A percentile compares a stretch with the other conserved stretches of the same genome.
These are phyloP conservation scores for Aspergillus sclerotiicarbonarius DNA, from an alignment of 495 filamentous ascomycete genomes.

Conservation along the genomic window DNA sequence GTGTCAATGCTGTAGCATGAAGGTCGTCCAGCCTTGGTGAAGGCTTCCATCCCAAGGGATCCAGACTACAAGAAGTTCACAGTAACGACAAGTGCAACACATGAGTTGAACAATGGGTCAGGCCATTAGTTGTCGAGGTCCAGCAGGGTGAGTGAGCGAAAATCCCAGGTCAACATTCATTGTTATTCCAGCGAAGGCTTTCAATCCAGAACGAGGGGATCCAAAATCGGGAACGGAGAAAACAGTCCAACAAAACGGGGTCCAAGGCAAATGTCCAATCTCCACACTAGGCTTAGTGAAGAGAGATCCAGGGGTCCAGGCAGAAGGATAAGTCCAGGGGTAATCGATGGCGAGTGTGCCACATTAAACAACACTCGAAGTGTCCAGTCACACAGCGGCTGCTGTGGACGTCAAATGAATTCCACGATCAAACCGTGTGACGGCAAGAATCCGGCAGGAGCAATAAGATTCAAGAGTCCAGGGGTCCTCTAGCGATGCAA, in stretches of 20 bases:
- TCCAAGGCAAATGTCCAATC: slow-evolving; percentile 26
- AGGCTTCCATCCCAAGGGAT: background rate
- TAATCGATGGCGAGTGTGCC: slow-evolving; percentile 37
- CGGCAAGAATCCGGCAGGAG: slow-evolving; percentile 17
- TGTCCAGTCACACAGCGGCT: slow-evolving; percentile 40
- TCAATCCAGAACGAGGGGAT: background rate
- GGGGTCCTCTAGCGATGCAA: slow-evolving; percentile 8
- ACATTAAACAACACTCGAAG: slow-evolving; percentile 48
- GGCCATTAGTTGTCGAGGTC: slow-evolving; percentile 7
- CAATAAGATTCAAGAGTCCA: slow-evolving; percentile 16
- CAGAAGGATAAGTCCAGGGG: slow-evolving; percentile 22
- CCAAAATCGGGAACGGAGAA: slow-evolving; percentile 10
- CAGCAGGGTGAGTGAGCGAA: background rate
- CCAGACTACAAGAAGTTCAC: background rate
- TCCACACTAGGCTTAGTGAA: slow-evolving; percentile 30
- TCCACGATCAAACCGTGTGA: slow-evolving; percentile 19
- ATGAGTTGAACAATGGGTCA: slow-evolving; percentile 11
- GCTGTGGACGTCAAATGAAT: slow-evolving; percentile 25
- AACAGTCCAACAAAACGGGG: slow-evolving; percentile 12
- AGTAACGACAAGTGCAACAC: slow-evolving; percentile 12
- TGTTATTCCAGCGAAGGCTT: background rate
- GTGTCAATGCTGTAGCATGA: background rate
- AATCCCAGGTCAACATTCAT: slow-evolving; percentile 1
- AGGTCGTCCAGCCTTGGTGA: background rate
- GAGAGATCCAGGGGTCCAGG: slow-evolving; percentile 18